Conservation (phyloP, 1,284 basidiomycete species). For the Phlebopus sp. region DNA sequence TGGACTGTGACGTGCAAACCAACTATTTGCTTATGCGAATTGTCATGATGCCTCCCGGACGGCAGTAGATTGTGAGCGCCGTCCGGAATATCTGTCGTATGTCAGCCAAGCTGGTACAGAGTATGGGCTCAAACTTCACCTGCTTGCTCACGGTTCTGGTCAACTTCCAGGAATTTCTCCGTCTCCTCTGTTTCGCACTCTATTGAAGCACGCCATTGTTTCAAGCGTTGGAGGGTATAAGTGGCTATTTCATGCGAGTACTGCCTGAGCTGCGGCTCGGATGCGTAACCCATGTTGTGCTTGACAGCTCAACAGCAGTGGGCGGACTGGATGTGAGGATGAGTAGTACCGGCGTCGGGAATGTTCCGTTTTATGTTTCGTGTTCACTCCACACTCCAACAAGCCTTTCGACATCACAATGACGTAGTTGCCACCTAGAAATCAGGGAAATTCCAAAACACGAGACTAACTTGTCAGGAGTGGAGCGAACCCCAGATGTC, state of each 20-base stretch:
- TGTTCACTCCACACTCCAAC: not conserved
- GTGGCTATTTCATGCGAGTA: not conserved
- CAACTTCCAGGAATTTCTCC: not conserved
- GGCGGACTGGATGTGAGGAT: not conserved
- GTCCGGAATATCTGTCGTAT: no score
- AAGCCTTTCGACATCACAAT: not conserved
- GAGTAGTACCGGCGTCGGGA: not conserved
- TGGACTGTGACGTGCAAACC: no score
- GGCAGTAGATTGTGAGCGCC: no score
- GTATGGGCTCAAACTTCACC: no score
- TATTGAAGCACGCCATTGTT: not conserved
- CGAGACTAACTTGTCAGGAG: not conserved
- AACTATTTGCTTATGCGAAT: no score
- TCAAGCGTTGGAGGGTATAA: not conserved
- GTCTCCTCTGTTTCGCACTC: not conserved
- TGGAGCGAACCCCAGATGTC: not conserved
- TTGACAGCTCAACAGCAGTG: not conserved
- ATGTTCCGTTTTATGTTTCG: not conserved
- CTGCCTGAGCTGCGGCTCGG: not conserved
- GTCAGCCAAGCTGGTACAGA: no score
- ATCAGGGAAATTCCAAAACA: not conserved
- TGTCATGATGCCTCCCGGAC: no score
- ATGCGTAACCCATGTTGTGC: not conserved
- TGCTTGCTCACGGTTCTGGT: no score
- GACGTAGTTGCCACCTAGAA: not conserved